Evolutionary conservation across 2,329 filamentous ascomycete genomes (phyloP).

Genomic region (Verticillium klebahnii): DNA sequence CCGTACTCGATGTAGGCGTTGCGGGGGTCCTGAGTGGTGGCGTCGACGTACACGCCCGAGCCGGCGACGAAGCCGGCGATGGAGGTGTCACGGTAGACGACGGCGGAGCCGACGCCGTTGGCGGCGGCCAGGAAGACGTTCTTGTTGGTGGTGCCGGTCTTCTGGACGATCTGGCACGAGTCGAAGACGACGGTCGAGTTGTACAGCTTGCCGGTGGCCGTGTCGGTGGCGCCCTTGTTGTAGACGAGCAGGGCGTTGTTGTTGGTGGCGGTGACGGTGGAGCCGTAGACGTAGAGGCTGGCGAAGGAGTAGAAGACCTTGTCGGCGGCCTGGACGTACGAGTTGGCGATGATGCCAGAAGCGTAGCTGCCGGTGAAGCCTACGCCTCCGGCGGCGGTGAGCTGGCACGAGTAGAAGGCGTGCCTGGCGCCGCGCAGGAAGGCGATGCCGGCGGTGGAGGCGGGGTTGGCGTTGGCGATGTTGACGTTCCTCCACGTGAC

Average conservation of each 20-base stretch:
- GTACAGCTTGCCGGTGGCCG: slow-evolving; percentile 19
- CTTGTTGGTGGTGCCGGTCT: slow-evolving; percentile 25
- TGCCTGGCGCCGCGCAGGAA: slow-evolving; percentile 31
- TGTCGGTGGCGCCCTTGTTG: slow-evolving; percentile 26
- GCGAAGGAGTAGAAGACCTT: slow-evolving; percentile 35
- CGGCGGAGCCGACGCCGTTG: slow-evolving; percentile 32
- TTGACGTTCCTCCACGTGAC: slow-evolving; percentile 33
- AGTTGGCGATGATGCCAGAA: slow-evolving; percentile 34
- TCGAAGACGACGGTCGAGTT: slow-evolving; percentile 38
- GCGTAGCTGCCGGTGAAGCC: slow-evolving; percentile 22
- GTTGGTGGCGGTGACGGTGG: slow-evolving; percentile 33
- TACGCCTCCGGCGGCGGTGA: slow-evolving; percentile 30
- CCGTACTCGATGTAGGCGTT: slow-evolving; percentile 36
- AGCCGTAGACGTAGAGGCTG: slow-evolving; percentile 35
- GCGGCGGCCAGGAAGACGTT: slow-evolving; percentile 37
- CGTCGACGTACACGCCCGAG: slow-evolving; percentile 24
- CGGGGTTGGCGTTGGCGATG: slow-evolving; percentile 25
- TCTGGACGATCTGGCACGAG: slow-evolving; percentile 28
- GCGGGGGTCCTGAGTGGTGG: slow-evolving; percentile 22
- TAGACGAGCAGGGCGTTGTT: slow-evolving; percentile 30
- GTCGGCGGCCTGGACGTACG: slow-evolving; percentile 37
- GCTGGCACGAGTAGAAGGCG: slow-evolving; percentile 38
- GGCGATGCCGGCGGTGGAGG: slow-evolving; percentile 20
- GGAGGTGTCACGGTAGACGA: slow-evolving; percentile 32
- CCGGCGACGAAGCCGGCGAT: slow-evolving; percentile 31